Evolutionary conservation across 108 stramenopile species (phyloP), one percentile per base, ranked within the genome.

Genomic region (Ochromonas danica): DNA sequence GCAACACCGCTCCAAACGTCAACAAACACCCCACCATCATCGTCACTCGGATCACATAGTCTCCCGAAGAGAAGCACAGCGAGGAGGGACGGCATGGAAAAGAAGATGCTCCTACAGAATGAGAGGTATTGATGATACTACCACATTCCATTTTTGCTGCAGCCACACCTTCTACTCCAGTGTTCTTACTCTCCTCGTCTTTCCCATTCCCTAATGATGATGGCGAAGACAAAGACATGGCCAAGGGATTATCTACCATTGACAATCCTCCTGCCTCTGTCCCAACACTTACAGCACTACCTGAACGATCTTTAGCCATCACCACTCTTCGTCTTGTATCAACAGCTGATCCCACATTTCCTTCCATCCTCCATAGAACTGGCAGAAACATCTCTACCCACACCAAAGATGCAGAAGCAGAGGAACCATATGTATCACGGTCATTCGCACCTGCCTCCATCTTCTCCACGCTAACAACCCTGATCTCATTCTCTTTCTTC

Each of bases 381-480:
- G 51, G 51, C 22, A 57, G 51, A 57, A 57, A 57, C 51, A 57
- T 57, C 51, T 57, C 51, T 22, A 57, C 51, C 51, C 51, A 57
- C 22, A 57, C 51, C 51, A 57, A 57, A 57, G 51, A 57, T 57
- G 17, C 51, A 57, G 51, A 10, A 57, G 22, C 51, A 57, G 22
- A 57, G 51, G 51, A 10, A 57, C 17, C 51, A 17, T 57, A 22
- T 57, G 51, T 17, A 57, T 22, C 51, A 57, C 22, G 51, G 51
- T 57, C 51, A 57, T 57, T 57, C 51, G 22, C 51, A 57, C 51
- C 51, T 57, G 51, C 51, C 51, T 57, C 51, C 51, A 57, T 17
- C 10, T 57, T 22, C 51, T 57, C 22, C 51, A 57, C 22, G 51
- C 51, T 22, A 10, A 57, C 51, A 57, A 57, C 51, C 17, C 22